Evolutionary conservation across 805 yeast genomes (phyloP), one percentile per base, ranked within the genome.

Genomic region (Wickerhamiella nectarea): DNA sequence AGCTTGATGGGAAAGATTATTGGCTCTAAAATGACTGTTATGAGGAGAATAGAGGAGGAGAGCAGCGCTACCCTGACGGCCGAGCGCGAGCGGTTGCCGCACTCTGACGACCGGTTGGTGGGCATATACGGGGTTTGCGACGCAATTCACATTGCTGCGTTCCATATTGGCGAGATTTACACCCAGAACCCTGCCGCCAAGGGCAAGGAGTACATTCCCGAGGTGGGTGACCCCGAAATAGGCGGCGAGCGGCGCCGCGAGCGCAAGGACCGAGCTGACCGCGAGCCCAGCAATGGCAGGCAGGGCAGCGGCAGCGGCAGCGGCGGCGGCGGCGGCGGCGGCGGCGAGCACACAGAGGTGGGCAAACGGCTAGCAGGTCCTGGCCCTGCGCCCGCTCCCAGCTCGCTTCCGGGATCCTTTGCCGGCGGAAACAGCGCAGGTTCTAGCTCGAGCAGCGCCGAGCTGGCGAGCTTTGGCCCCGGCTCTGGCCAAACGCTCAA

Each of bases 71-170:
- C 73, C 46, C 67, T 85, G 45, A 72, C 70, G 51, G 91, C 93
- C 2, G 81, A 79, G 19, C 84, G 79, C 34, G 73, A 74, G 37
- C 72, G 78, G 12, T 63, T 85, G 50, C 82, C 91, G 1, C 72
- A 71, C 48, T 79, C 89, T 0, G 82, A 86, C 12, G 95, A 85
- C 58, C 69, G 94, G 46, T 67, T 80, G 17, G 64, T 85, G 38
- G 68, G 76, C 19, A 71, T 84, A 6, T 66, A 71, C 4, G 94
- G 94, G 6, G 89, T 81, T 11, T 85, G 86, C 1, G 94, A 84
- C 62, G 86, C 94, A 1, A 73, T 85, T 34, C 93, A 82, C 56
- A 81, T 83, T 52, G 94, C 94, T 8, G 67, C 77, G 0, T 82
- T 78, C 60, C 80, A 78, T 56, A 69, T 81, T 45, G 76, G 81